Percentiles rank a stretch among this genome's conserved stretches.
phyloP scores from a whole-genome alignment of 2,329 filamentous ascomycete genomes.

The Alternaria solani region DNA sequence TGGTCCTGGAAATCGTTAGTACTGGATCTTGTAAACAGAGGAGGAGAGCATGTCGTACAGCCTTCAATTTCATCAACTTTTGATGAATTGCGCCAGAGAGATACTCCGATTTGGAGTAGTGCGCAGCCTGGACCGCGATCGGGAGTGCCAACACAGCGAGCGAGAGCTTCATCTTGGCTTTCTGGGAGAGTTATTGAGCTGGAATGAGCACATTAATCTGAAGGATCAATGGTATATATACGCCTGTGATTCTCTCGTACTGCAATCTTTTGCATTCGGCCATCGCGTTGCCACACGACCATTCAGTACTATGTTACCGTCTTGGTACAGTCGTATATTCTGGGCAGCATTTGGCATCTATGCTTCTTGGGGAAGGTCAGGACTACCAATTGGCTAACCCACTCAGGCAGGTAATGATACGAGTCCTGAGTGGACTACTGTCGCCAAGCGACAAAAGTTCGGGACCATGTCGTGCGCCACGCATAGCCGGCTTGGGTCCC shows the following conservation, averaged over 20 bases:
- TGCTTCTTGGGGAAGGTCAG: conserved; percentile 23
- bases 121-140: conserved; percentile 31
- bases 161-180: conserved; percentile 37
- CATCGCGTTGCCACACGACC: conserved; percentile 8
- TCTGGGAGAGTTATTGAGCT: conserved; percentile 30
- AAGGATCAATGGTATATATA: conserved; percentile 27
- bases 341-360: conserved; percentile 21
- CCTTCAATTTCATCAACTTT: conserved; percentile 39
- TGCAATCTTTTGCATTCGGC: not conserved
- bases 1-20: conserved; percentile 21
- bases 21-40: not conserved
- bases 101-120: conserved; percentile 35
- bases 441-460: conserved; percentile 9
- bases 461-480: not conserved
- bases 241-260: not conserved
- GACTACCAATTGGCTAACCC: conserved; percentile 6
- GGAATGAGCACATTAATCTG: conserved; percentile 30
- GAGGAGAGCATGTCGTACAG: conserved; percentile 14
- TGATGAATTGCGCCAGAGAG: conserved; percentile 33
- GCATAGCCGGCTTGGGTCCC: not conserved
- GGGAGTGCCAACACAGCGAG: conserved; percentile 32
- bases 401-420: conserved; percentile 14
- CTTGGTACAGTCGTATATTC: conserved; percentile 19
- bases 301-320: conserved; percentile 6
- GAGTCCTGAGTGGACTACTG: not conserved